Percentiles rank a stretch among this genome's conserved stretches.
These are phyloP conservation scores for Leishmania braziliensis DNA, from an alignment of 208 protist species.

Conservation along the genomic window DNA sequence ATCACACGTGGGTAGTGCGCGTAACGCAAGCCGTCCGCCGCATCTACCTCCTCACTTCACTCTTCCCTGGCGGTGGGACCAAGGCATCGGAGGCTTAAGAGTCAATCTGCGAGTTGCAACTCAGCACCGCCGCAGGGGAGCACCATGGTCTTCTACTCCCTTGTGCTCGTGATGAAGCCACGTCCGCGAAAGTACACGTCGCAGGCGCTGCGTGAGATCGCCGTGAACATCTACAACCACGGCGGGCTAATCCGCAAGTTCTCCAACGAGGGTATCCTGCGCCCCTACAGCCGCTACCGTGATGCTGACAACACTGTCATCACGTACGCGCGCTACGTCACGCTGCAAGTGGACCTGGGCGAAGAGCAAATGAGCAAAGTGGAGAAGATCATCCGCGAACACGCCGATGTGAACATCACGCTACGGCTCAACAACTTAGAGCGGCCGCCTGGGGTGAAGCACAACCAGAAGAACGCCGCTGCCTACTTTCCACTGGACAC, in stretches of 20 bases:
- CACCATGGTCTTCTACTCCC: slow-evolving; percentile 88
- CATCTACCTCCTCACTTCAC: background rate
- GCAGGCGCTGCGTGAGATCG: slow-evolving; percentile 83
- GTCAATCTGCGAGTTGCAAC: background rate
- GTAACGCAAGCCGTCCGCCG: background rate
- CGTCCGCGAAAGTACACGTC: slow-evolving; percentile 67
- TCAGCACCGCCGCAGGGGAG: background rate
- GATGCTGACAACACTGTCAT: slow-evolving; percentile 80
- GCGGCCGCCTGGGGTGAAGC: slow-evolving; percentile 65
- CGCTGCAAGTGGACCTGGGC: slow-evolving; percentile 82
- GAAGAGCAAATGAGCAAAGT: slow-evolving; percentile 84
- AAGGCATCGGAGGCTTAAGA: background rate
- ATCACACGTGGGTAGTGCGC: background rate
- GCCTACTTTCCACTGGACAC: slow-evolving; percentile 86
- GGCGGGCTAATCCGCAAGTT: slow-evolving; percentile 83
- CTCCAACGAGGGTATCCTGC: slow-evolving; percentile 87
- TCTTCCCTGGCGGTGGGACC: background rate
- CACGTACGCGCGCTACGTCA: slow-evolving; percentile 86
- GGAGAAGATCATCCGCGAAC: slow-evolving; percentile 80
- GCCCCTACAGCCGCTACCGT: slow-evolving; percentile 83
- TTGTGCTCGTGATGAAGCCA: slow-evolving; percentile 87
- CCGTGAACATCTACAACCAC: slow-evolving; percentile 69
- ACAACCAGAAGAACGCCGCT: slow-evolving; percentile 46
- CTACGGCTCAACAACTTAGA: slow-evolving; percentile 80
- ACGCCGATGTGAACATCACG: slow-evolving; percentile 80